Base-by-base conservation (phyloP, 306 rosid species). In the Vicia sativa region DNA sequence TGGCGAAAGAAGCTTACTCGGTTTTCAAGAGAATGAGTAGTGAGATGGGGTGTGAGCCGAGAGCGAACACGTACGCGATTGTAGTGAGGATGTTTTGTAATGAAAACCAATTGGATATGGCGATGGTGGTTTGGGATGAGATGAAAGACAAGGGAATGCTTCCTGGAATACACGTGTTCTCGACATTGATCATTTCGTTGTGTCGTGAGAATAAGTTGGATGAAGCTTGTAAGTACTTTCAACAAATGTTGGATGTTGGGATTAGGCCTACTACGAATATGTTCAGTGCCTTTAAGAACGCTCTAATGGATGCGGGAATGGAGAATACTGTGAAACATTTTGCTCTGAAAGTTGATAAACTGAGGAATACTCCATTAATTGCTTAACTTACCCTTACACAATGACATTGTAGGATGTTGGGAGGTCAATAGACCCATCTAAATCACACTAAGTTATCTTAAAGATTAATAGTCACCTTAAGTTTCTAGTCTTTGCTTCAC, bases 141-240 rank as follows among this genome's bases (percentile, higher is more conserved):
- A 87, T 92, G 98, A 87, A 77, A 78, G 70, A 49, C 25, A 84
- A 61, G 65, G 96, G 96, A 6, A 66, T 87, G 28, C 83, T 87
- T 67, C 96, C 97, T 1, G 87, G 87, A 56, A 82, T 92, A 85
- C 92, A 89, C 15, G 81, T 89, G 96, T 92, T 92, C 72, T 84
- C 87, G n/a, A 84, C 87, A 4, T 65, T 92, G 50, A 73, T 92
- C 15, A 74, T 58, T 62, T 61, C 85, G 52, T 82, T 89, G 77
- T 84, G 95, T 76, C 79, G 61, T 37, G 88, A 83, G 70, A 73
- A 67, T 59, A 87, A 80, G 85, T 76, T 92, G 23, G 92, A 85
- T 65, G 90, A 79, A 19, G 95, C 95, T n/a, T 82, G 92, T 78
- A 84, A 62, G 42, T 82, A 82, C 89, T 92, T 92, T 71, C 79